phyloP scores from a whole-genome alignment of 2,329 filamentous ascomycete species.

The Cladosporium oxysporum region DNA sequence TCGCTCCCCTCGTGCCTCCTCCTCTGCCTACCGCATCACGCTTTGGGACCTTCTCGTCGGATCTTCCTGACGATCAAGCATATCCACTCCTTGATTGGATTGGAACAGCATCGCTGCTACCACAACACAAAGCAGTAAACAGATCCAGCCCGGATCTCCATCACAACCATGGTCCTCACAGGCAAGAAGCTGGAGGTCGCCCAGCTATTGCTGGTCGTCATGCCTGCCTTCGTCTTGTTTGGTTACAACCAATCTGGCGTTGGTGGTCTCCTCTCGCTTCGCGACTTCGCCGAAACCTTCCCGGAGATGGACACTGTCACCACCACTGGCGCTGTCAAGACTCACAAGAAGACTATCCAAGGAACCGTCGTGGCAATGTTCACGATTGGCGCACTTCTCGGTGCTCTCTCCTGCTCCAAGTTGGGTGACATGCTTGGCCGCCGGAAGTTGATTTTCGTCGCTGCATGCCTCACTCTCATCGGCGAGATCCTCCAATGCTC shows the following conservation, averaged over 20 bases:
- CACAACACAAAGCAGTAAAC: neutral
- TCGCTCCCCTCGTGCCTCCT: neutral
- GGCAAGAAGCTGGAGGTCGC: conserved; percentile 29
- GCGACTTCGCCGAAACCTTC: conserved; percentile 47
- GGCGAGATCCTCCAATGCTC: conserved; percentile 51
- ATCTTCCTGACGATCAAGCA: neutral
- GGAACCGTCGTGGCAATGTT: conserved; percentile 48
- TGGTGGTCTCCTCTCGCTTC: conserved; percentile 49
- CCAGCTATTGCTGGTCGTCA: conserved; percentile 41
- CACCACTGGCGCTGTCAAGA: conserved; percentile 43
- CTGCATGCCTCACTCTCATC: conserved; percentile 46
- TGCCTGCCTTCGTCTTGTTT: conserved; percentile 50
- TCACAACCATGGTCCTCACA: conserved; percentile 23
- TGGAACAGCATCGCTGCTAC: conserved; percentile 1
- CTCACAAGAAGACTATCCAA: conserved; percentile 48
- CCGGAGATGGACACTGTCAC: conserved; percentile 52
- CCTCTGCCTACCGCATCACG: neutral
- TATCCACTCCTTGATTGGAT: conserved; percentile 17
- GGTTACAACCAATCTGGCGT: conserved; percentile 56
- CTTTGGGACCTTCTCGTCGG: neutral
- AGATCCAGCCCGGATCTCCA: neutral
- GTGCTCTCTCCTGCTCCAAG: conserved; percentile 48
- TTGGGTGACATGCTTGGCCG: conserved; percentile 22
- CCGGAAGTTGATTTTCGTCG: conserved; percentile 20
- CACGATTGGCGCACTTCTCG: conserved; percentile 50